These are phyloP conservation scores for Arthrinium puccinioides DNA, from an alignment of 2,329 filamentous ascomycete species.

Conservation along the genomic window DNA sequence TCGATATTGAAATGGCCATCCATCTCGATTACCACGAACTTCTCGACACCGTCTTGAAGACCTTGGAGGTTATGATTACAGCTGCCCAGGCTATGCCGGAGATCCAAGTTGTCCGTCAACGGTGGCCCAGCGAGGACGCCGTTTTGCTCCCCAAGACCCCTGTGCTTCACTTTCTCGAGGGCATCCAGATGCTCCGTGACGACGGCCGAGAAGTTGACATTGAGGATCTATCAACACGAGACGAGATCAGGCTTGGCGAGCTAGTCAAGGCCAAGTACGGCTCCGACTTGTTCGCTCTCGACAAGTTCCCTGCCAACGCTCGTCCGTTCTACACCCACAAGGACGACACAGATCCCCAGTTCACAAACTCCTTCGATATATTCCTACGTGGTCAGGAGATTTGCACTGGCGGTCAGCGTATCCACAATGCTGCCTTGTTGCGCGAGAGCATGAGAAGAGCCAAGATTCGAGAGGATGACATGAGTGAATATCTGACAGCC, in stretches of 20 bases:
- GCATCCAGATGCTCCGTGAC: slow-evolving; percentile 73
- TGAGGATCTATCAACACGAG: slow-evolving; percentile 77
- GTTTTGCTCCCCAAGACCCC: slow-evolving; percentile 83
- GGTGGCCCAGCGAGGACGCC: slow-evolving; percentile 81
- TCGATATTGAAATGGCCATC: slow-evolving; percentile 90
- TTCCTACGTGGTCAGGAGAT: slow-evolving; percentile 93
- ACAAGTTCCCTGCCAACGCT: slow-evolving; percentile 66
- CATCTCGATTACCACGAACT: slow-evolving; percentile 87
- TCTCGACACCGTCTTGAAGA: slow-evolving; percentile 67
- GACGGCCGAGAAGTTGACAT: slow-evolving; percentile 66
- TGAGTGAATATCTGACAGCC: slow-evolving; percentile 84
- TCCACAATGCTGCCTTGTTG: slow-evolving; percentile 72
- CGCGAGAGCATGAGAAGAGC: slow-evolving; percentile 67
- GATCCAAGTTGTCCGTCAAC: slow-evolving; percentile 70
- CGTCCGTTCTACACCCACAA: slow-evolving; percentile 8
- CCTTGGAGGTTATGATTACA: slow-evolving; percentile 76
- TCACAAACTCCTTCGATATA: slow-evolving; percentile 92
- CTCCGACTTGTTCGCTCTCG: slow-evolving; percentile 89
- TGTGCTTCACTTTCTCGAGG: slow-evolving; percentile 72
- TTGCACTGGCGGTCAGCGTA: slow-evolving; percentile 86
- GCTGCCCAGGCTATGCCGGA: slow-evolving; percentile 57
- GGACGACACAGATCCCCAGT: slow-evolving; percentile 48
- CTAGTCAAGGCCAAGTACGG: slow-evolving; percentile 79
- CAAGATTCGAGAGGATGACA: slow-evolving; percentile 70
- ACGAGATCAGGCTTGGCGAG: slow-evolving; percentile 79